A percentile compares a stretch with the other conserved stretches of the same genome.
These are phyloP conservation scores for Trichosporon coremiiforme DNA, from an alignment of 1,284 basidiomycete genomes.

Conservation along the genomic window DNA sequence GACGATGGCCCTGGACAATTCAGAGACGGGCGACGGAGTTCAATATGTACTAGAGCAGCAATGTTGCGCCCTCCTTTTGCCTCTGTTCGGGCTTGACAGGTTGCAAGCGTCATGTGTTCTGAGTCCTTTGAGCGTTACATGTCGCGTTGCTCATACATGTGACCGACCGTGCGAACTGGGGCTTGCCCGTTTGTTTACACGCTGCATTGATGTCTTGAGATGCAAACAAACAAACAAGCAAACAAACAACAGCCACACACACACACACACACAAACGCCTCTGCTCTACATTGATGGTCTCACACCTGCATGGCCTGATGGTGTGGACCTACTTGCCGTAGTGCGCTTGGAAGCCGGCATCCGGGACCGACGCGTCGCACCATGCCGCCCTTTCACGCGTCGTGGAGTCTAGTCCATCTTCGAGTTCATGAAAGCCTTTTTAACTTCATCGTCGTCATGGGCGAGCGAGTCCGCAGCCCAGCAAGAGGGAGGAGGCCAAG, in stretches of 20 bases:
- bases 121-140: neutral
- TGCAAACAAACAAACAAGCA: neutral
- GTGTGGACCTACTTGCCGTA: neutral
- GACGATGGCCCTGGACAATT: neutral
- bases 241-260: too few species aligned
- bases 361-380: neutral
- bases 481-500: too few species aligned
- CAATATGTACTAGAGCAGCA: slow-evolving; percentile 5
- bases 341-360: too few species aligned
- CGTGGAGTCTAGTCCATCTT: too few species aligned
- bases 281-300: neutral
- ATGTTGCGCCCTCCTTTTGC: neutral
- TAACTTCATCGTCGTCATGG: neutral
- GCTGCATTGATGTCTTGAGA: neutral
- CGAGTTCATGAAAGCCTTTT: neutral
- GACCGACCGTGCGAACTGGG: too few species aligned
- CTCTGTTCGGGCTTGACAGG: too few species aligned
- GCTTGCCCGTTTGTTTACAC: too few species aligned
- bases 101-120: neutral
- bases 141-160: neutral
- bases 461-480: neutral
- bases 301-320: too few species aligned
- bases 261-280: neutral
- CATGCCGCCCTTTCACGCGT: neutral
- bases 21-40: neutral